A percentile compares a stretch with the other conserved stretches of the same genome.
Evolutionary conservation across 805 yeast species (phyloP).

Genomic region (Metschnikowia rubicola): DNA sequence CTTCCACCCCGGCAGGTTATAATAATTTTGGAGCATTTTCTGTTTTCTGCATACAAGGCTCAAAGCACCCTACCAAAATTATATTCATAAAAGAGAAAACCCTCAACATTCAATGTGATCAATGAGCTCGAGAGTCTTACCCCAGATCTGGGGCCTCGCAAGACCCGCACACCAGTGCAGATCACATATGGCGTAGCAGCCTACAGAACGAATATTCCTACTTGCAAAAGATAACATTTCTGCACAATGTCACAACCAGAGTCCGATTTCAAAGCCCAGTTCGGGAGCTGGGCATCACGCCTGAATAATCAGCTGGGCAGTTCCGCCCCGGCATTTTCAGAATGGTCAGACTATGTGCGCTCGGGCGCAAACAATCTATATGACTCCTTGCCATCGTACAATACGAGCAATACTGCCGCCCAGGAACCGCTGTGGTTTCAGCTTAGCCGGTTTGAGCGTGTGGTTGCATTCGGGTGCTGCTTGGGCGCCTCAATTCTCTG

Average conservation of each 20-base stretch:
- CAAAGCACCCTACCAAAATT: too few relatives aligned
- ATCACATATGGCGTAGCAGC: too few relatives aligned
- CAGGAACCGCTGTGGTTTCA: constrained; percentile 77
- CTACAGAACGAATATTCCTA: too few relatives aligned
- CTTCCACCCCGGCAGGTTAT: too few relatives aligned
- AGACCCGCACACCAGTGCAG: not conserved
- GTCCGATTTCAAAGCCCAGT: constrained; percentile 19
- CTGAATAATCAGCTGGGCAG: constrained; percentile 2
- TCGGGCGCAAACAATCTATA: constrained; percentile 55
- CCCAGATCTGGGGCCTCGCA: not conserved
- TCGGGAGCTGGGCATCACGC: constrained; percentile 18
- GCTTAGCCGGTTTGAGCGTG: constrained; percentile 73
- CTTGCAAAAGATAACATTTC: not conserved
- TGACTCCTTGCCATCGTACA: constrained; percentile 60
- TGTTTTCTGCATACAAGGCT: too few relatives aligned
- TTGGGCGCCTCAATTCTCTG: constrained; percentile 75
- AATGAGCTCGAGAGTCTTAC: not conserved
- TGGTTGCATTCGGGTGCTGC: constrained; percentile 74
- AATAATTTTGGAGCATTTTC: too few relatives aligned
- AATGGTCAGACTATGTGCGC: constrained; percentile 43
- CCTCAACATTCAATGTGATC: not conserved
- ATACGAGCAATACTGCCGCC: constrained; percentile 41
- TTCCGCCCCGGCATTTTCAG: constrained; percentile 29
- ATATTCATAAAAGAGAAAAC: not conserved
- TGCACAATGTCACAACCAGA: constrained; percentile 19